phyloP scores from a whole-genome alignment of 179 eudicot genomes.

The Beta lomatogona region DNA sequence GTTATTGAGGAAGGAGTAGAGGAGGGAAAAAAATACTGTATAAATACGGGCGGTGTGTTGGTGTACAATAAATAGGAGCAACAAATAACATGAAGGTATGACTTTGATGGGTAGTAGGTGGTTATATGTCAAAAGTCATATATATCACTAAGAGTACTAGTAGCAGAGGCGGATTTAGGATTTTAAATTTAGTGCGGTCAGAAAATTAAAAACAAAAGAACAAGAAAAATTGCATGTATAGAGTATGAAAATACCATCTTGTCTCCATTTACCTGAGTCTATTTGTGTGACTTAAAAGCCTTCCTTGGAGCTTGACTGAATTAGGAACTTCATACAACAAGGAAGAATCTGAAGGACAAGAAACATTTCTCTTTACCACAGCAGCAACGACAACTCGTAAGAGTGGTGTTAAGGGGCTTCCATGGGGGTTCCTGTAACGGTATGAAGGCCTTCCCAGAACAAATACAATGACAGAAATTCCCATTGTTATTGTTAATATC shows the following conservation, averaged over 20 bases:
- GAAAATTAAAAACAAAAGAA: background rate
- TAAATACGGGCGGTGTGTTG: no score
- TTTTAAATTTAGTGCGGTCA: no score
- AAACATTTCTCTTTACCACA: constrained; percentile 51
- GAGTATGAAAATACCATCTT: background rate
- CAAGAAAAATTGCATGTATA: background rate
- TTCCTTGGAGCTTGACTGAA: constrained; percentile 32
- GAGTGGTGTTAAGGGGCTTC: constrained; percentile 78
- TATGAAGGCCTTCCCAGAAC: constrained; percentile 64
- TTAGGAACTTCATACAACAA: constrained; percentile 53
- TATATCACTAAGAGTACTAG: no score
- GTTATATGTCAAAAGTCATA: no score
- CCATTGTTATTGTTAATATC: constrained; percentile 50
- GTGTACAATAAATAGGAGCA: no score
- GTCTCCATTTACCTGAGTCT: constrained; percentile 46
- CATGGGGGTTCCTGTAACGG: constrained; percentile 53
- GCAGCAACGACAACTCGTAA: constrained; percentile 71
- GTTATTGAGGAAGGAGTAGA: no score
- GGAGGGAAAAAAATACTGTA: no score
- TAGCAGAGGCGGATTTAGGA: no score
- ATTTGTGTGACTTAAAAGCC: constrained; percentile 63
- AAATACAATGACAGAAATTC: constrained; percentile 48
- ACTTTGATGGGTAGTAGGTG: no score
- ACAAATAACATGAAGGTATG: no score
- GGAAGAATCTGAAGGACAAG: constrained; percentile 43